Percentiles rank a stretch among this genome's conserved stretches.
phyloP scores from a whole-genome alignment of 2,329 filamentous ascomycete species.

The Boeremia exigua region DNA sequence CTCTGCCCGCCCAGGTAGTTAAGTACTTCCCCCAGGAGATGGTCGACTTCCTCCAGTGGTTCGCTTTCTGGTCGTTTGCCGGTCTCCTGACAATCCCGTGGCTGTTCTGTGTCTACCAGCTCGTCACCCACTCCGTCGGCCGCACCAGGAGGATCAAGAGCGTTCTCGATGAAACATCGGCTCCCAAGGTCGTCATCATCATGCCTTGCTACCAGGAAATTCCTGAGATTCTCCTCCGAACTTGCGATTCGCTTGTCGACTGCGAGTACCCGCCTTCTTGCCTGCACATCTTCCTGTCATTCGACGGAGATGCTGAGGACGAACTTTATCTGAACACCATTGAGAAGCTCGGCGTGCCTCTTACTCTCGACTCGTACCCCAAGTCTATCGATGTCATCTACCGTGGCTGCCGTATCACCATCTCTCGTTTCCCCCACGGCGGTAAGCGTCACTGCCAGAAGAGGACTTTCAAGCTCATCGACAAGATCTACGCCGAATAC shows the following conservation, averaged over 20 bases:
- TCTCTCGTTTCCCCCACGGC: conserved; percentile 90
- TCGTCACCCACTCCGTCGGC: conserved; percentile 86
- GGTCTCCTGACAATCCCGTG: conserved; percentile 85
- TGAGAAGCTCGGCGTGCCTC: conserved; percentile 79
- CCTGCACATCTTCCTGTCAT: conserved; percentile 93
- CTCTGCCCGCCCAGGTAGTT: conserved; percentile 75
- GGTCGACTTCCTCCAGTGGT: conserved; percentile 83
- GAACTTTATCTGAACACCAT: conserved; percentile 89
- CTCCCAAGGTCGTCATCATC: conserved; percentile 92
- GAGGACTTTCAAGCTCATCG: conserved; percentile 88
- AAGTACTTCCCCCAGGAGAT: conserved; percentile 73
- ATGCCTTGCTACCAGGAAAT: conserved; percentile 98
- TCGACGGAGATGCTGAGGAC: conserved; percentile 88
- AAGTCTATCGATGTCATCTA: conserved; percentile 91
- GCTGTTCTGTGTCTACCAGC: conserved; percentile 90
- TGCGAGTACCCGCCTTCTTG: conserved; percentile 93
- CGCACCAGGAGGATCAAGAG: conserved; percentile 82
- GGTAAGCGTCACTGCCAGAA: conserved; percentile 96
- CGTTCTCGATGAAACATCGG: conserved; percentile 80
- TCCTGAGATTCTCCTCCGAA: conserved; percentile 80
- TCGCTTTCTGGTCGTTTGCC: conserved; percentile 93
- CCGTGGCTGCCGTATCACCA: conserved; percentile 80
- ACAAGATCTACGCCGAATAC: conserved; percentile 89
- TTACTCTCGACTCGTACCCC: conserved; percentile 78
- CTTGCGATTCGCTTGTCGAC: conserved; percentile 88